These are phyloP conservation scores for Hebeloma cylindrosporum DNA, from an alignment of 768 basidiomycete genomes.

Conservation along the genomic window DNA sequence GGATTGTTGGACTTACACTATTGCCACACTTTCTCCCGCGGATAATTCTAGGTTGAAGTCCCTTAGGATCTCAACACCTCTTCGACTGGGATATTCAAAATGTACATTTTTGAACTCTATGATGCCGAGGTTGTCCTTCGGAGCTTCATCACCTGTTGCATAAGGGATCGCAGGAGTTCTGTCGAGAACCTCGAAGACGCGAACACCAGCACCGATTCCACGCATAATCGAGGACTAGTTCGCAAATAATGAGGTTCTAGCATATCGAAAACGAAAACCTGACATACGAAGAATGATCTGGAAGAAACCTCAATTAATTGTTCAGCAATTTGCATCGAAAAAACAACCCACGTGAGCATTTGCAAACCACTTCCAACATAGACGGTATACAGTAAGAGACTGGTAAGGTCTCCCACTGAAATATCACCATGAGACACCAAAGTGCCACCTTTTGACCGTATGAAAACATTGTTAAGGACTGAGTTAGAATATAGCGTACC, in stretches of 20 bases:
- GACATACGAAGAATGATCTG: slow-evolving; percentile 52
- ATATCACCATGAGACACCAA: slow-evolving; percentile 88
- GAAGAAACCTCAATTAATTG: slow-evolving; percentile 6
- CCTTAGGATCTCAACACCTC: slow-evolving; percentile 76
- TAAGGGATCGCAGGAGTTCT: slow-evolving; percentile 73
- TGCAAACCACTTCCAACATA: slow-evolving; percentile 82
- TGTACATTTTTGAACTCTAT: slow-evolving; percentile 81
- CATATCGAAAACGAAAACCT: slow-evolving; percentile 7
- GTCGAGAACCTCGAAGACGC: slow-evolving; percentile 93
- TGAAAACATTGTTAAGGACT: background rate
- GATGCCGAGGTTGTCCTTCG: slow-evolving; percentile 57
- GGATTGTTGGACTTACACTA: slow-evolving; percentile 66
- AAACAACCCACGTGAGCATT: slow-evolving; percentile 65
- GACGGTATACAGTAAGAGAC: slow-evolving; percentile 85
- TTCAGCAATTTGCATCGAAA: background rate
- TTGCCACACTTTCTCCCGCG: slow-evolving; percentile 85
- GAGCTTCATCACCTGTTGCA: slow-evolving; percentile 56
- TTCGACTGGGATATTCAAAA: slow-evolving; percentile 90
- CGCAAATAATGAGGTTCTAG: background rate
- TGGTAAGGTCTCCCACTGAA: slow-evolving; percentile 89
- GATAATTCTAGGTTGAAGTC: slow-evolving; percentile 79
- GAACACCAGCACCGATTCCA: slow-evolving; percentile 87
- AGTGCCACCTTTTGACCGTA: slow-evolving; percentile 64
- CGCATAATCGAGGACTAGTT: slow-evolving; percentile 90
- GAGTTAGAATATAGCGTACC: slow-evolving; percentile 45